Evolutionary conservation across 352 stramenopile genomes (phyloP), one percentile per base, ranked within the genome.

Genomic region (Pythium scleroteichum): DNA sequence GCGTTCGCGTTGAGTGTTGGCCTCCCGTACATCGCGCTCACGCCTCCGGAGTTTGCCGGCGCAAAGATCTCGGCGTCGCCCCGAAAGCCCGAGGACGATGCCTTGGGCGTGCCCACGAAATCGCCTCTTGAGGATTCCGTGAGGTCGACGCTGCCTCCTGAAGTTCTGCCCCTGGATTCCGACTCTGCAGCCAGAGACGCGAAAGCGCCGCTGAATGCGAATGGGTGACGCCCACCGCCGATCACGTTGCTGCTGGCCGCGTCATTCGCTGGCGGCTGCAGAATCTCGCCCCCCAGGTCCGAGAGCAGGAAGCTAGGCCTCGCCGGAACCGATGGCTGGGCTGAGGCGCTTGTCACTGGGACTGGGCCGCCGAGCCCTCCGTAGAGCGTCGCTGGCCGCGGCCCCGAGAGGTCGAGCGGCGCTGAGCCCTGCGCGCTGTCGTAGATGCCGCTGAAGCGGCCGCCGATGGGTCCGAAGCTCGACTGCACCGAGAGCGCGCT

Each of bases 261-360:
- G 41, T 69, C 66, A 16, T 32, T 57, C 16, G 17, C 29, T 27
- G 42, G 58, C 16, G 75, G 75, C 23, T 79, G 59, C 35, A 88
- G 73, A 23, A 85, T 76, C 44, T 86, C 73, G 2, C 78, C 82
- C 10, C 78, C 75, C 0, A 90, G 72, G 67, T 90, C 76, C 27
- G 78, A 85, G 33, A 87, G 55, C 10, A 63, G 29, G 38, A 64
- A 60, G 16, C 16, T 52, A 17, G 61, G 20, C 10, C 23, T 14
- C 42, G 52, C 10, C 19, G 41, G 38, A 2, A 48, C 13, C 19
- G 49, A 26, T 4, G 48, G 3, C 24, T 39, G 13, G 6, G 40
- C 10, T 10, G 33, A 19, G 29, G 29, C 29, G 29, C 29, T n/a
- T n/a, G n/a, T n/a, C n/a, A n/a, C n/a, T n/a, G n/a, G n/a, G n/a